phyloP scores from a whole-genome alignment of 2,329 filamentous ascomycete genomes.

The Didymella pomorum region DNA sequence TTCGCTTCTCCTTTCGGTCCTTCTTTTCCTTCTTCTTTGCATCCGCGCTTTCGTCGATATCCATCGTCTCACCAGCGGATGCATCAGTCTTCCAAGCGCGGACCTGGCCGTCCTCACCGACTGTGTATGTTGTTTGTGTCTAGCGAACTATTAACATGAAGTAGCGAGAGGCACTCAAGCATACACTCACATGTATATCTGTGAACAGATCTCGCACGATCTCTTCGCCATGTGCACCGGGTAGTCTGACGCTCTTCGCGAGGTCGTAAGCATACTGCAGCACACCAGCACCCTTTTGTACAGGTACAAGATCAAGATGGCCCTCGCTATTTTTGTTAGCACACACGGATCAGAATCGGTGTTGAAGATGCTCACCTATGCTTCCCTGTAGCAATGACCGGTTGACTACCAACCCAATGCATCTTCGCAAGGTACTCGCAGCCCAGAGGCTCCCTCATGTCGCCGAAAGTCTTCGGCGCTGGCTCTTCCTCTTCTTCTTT shows the following conservation, averaged over 20 bases:
- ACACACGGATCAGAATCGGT: not conserved
- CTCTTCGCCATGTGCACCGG: constrained; percentile 58
- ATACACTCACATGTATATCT: constrained; percentile 43
- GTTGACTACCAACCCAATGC: constrained; percentile 66
- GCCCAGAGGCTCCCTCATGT: constrained; percentile 69
- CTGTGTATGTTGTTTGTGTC: constrained; percentile 53
- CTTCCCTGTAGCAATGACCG: constrained; percentile 70
- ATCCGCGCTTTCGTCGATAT: constrained; percentile 35
- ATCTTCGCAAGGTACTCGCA: constrained; percentile 80
- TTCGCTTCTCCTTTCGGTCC: constrained; percentile 43
- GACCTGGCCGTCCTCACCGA: constrained; percentile 59
- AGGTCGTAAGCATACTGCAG: constrained; percentile 45
- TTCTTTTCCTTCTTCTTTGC: constrained; percentile 33
- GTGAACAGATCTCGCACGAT: constrained; percentile 58
- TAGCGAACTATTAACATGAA: constrained; percentile 21
- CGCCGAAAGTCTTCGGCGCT: constrained; percentile 65
- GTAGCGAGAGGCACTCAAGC: not conserved
- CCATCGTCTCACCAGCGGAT: constrained; percentile 32
- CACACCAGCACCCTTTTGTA: constrained; percentile 31
- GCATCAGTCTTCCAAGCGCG: constrained; percentile 51
- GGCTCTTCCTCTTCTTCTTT: constrained; percentile 64
- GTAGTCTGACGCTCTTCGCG: constrained; percentile 39
- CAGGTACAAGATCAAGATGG: constrained; percentile 42
- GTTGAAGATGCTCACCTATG: constrained; percentile 65
- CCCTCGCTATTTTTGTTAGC: constrained; percentile 32